phyloP scores from a whole-genome alignment of 768 basidiomycete species.

The Cyclocybe aegerita region DNA sequence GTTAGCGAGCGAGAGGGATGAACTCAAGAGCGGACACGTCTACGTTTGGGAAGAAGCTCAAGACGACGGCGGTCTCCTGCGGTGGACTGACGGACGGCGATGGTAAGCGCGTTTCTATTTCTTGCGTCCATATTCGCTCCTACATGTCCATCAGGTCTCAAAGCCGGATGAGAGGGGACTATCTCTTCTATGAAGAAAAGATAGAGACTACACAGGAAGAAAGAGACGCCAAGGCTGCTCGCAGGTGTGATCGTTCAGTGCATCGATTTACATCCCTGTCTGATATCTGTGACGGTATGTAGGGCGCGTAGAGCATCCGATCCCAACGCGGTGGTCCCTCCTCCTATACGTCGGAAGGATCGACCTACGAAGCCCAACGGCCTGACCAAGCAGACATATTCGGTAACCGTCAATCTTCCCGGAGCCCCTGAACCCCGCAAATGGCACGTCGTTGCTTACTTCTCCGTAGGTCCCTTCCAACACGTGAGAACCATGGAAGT shows the following conservation, averaged over 20 bases:
- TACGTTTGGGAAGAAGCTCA: slow-evolving; percentile 89
- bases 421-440: slow-evolving; percentile 58
- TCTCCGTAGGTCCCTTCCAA: slow-evolving; percentile 50
- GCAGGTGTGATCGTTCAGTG: slow-evolving; percentile 48
- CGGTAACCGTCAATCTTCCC: slow-evolving; percentile 68
- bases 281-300: slow-evolving; percentile 7
- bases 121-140: not conserved
- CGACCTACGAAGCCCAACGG: slow-evolving; percentile 77
- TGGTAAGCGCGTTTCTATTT: slow-evolving; percentile 43
- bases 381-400: slow-evolving; percentile 86
- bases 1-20: slow-evolving; percentile 67
- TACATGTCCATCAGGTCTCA: slow-evolving; percentile 57
- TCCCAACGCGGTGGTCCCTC: slow-evolving; percentile 54
- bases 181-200: slow-evolving; percentile 83
- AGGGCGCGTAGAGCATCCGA: slow-evolving; percentile 63
- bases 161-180: slow-evolving; percentile 81
- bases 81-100: slow-evolving; percentile 82
- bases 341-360: slow-evolving; percentile 70
- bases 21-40: slow-evolving; percentile 69
- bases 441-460: slow-evolving; percentile 87
- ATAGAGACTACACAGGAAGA: slow-evolving; percentile 80
- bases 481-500: not conserved
- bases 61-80: slow-evolving; percentile 64
- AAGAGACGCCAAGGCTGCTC: slow-evolving; percentile 75
- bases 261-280: not conserved